These are phyloP conservation scores for Dactylorhiza incarnata DNA, from an alignment of 106 monocot genomes.

Conservation along the genomic window DNA sequence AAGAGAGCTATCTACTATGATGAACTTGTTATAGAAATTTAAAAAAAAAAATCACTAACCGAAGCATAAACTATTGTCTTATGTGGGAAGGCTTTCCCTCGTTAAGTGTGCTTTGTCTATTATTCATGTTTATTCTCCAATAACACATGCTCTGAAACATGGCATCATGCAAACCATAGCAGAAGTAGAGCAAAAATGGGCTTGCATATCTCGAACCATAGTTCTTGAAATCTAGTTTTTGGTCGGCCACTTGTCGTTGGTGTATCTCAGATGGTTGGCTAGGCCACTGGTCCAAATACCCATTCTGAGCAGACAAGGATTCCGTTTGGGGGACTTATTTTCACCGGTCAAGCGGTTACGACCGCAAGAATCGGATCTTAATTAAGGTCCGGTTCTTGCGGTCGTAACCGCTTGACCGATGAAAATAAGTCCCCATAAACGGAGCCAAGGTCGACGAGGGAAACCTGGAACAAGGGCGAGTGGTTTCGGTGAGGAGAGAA, in stretches of 20 bases:
- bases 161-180: slow-evolving; percentile 67
- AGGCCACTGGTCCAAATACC: slow-evolving; percentile 63
- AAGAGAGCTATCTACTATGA: too few relatives aligned
- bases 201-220: slow-evolving; percentile 44
- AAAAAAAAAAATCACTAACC: too few relatives aligned
- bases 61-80: too few relatives aligned
- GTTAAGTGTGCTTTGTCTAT: too few relatives aligned
- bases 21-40: too few relatives aligned
- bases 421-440: slow-evolving; percentile 67
- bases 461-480: slow-evolving; percentile 61
- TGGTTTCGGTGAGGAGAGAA: slow-evolving; percentile 22
- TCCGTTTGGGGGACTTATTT: slow-evolving; percentile 39
- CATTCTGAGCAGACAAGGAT: slow-evolving; percentile 45
- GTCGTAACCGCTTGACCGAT: too few relatives aligned
- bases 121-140: too few relatives aligned
- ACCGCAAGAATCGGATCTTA: too few relatives aligned
- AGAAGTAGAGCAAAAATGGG: slow-evolving; percentile 65
- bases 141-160: slow-evolving; percentile 74
- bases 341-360: too few relatives aligned
- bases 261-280: slow-evolving; percentile 52
- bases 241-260: slow-evolving; percentile 20
- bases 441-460: slow-evolving; percentile 52
- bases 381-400: too few relatives aligned
- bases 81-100: too few relatives aligned
- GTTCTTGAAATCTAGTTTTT: slow-evolving; percentile 54